Evolutionary conservation across 2,329 filamentous ascomycete species (phyloP), one percentile per base, ranked within the genome.

Genomic region (Phialophora tarda): DNA sequence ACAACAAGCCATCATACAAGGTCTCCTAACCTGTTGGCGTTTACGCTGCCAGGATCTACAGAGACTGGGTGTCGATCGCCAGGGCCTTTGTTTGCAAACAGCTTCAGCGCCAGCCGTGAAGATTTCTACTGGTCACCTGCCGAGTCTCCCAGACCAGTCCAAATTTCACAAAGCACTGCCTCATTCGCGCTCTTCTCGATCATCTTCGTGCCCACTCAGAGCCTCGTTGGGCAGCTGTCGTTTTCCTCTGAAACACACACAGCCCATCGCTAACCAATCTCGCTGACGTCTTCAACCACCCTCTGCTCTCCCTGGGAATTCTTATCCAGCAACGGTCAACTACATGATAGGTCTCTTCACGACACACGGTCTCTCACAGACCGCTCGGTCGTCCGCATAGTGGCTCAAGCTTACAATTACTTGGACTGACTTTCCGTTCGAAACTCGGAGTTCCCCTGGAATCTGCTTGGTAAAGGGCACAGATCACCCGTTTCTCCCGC

Each of bases 161-260:
- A 44, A n/a, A 41, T 41, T 56, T 30, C 12, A 12, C 54, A n/a
- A 57, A 10, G 62, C 62, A 64, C 56, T 50, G 62, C 62, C 62
- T 56, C 53, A 14, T 41, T 55, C 44, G 53, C n/a, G 23, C 41
- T 7, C 12, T 10, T 32, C 24, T 14, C 32, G 28, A 34, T 55
- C 53, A 17, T 55, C 28, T 44, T 7, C 6, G 12, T 44, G 51
- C 50, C 53, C 62, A 63, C 44, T 63, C 41, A 41, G 47, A 59
- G 28, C 34, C 34, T 48, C 59, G 41, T 54, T 48, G 44, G 23
- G 50, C 55, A 11, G 53, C 55, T 32, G 30, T 64, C 54, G 23
- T n/a, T 59, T 4, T 41, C 12, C 8, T 53, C 53, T 32, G 55
- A 60, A 51, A 59, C 41, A 60, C 56, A 34, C 41, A 28, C 55